Evolutionary conservation across 2,329 filamentous ascomycete genomes (phyloP).

Genomic region (Nothomitra cinnamomea): DNA sequence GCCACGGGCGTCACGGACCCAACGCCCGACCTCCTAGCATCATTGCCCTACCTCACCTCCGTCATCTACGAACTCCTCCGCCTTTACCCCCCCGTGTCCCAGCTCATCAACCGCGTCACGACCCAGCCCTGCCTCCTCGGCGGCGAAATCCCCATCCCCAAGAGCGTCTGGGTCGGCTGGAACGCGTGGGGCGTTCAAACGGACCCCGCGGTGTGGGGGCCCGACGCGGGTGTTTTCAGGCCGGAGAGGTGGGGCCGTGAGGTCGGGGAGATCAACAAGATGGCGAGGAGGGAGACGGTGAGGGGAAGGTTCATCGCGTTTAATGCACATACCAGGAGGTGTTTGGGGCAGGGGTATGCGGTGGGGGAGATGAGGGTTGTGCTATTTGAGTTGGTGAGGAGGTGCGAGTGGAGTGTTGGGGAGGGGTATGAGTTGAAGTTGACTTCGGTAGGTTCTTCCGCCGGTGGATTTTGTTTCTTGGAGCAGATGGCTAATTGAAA

Average conservation of each 20-base stretch:
- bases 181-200: conserved; percentile 25
- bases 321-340: conserved; percentile 24
- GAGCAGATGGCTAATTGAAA: no score
- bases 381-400: conserved; percentile 18
- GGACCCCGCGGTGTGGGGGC: conserved; percentile 18
- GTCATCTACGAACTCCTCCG: conserved; percentile 30
- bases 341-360: conserved; percentile 26
- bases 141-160: conserved; percentile 18
- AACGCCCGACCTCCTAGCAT: conserved; percentile 16
- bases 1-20: conserved; percentile 6
- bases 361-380: conserved; percentile 22
- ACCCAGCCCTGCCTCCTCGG: conserved; percentile 17
- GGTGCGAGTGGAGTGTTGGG: conserved; percentile 18
- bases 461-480: no score
- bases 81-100: conserved; percentile 31
- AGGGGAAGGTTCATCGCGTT: conserved; percentile 26
- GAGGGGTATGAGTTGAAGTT: conserved; percentile 18
- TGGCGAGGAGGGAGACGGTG: conserved; percentile 21
- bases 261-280: conserved; percentile 20
- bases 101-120: conserved; percentile 29
- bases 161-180: conserved; percentile 25
- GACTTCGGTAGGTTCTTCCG: conserved; percentile 22
- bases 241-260: conserved; percentile 24
- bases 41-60: conserved; percentile 26
- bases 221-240: conserved; percentile 21